A percentile compares a stretch with the other conserved stretches of the same genome.
Evolutionary conservation across 2,329 filamentous ascomycete genomes (phyloP).

Genomic region (Colletotrichum viniferum): DNA sequence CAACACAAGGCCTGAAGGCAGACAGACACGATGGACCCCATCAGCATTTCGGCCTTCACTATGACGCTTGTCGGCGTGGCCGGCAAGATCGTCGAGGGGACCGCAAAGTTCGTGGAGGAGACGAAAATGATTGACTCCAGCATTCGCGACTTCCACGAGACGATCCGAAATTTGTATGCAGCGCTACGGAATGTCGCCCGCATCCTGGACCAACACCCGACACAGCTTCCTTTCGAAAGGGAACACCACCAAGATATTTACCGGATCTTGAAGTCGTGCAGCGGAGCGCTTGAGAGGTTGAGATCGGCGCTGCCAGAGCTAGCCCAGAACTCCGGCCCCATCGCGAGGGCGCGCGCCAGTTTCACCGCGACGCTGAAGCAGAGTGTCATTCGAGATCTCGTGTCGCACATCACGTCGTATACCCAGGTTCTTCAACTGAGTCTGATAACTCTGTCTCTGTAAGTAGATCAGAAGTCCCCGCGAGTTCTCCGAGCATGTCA

Average conservation of each 20-base stretch:
- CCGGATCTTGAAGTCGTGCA: constrained; percentile 27
- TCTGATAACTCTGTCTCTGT: constrained; percentile 29
- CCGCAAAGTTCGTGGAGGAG: constrained; percentile 26
- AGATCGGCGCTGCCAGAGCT: constrained; percentile 26
- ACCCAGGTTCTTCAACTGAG: constrained; percentile 31
- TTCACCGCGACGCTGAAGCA: constrained; percentile 26
- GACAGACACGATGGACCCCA: constrained; percentile 23
- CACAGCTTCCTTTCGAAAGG: constrained; percentile 26
- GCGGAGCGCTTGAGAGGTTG: constrained; percentile 22
- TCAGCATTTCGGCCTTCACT: constrained; percentile 24
- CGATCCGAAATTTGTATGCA: constrained; percentile 22
- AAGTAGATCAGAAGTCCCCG: not conserved
- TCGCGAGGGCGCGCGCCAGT: constrained; percentile 24
- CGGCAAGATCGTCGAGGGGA: constrained; percentile 21
- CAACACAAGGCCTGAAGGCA: not conserved
- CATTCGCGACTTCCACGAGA: constrained; percentile 27
- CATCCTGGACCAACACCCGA: constrained; percentile 20
- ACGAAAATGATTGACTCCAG: constrained; percentile 18
- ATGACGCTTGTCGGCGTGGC: constrained; percentile 24
- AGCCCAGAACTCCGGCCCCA: constrained; percentile 12
- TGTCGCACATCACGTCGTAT: constrained; percentile 28
- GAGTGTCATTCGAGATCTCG: constrained; percentile 24
- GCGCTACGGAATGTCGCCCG: constrained; percentile 23
- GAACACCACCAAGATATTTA: constrained; percentile 28
- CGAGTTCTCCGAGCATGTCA: not conserved